Conservation (phyloP, 176 grass and related monocot species). For the Themeda triandra region DNA sequence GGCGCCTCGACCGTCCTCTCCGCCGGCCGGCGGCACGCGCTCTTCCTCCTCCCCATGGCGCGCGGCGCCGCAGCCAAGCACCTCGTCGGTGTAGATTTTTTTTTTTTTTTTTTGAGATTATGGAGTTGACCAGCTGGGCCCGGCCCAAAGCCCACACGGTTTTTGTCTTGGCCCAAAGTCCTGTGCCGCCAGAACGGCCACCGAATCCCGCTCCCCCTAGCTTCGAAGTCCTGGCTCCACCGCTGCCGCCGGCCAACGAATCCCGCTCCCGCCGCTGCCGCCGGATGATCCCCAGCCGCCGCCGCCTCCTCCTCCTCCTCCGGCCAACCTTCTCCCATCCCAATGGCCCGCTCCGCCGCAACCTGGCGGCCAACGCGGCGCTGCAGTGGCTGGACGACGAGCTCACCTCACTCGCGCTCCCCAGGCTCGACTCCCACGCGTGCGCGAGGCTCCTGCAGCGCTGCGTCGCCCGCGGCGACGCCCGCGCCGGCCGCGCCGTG, state of each 20-base stretch:
- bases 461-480: constrained; percentile 21
- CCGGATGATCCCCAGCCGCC: not conserved
- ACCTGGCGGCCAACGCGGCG: not conserved
- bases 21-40: too few species aligned
- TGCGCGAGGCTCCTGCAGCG: constrained; percentile 41
- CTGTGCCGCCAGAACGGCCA: too few species aligned
- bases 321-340: not conserved
- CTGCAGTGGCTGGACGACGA: constrained; percentile 47
- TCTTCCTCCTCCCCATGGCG: too few species aligned
- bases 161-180: too few species aligned
- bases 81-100: too few species aligned
- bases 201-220: too few species aligned
- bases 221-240: too few species aligned
- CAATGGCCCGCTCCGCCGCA: not conserved
- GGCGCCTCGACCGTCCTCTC: too few species aligned
- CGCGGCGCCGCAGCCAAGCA: too few species aligned
- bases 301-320: not conserved
- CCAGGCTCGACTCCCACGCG: constrained; percentile 20
- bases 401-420: constrained; percentile 34
- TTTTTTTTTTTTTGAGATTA: too few species aligned
- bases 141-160: too few species aligned
- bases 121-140: too few species aligned
- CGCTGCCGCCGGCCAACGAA: not conserved
- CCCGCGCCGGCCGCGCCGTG: constrained; percentile 23
- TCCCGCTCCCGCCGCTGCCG: not conserved